phyloP scores from a whole-genome alignment of 1,139 yeast genomes.

The Zygotorulaspora mrakii region DNA sequence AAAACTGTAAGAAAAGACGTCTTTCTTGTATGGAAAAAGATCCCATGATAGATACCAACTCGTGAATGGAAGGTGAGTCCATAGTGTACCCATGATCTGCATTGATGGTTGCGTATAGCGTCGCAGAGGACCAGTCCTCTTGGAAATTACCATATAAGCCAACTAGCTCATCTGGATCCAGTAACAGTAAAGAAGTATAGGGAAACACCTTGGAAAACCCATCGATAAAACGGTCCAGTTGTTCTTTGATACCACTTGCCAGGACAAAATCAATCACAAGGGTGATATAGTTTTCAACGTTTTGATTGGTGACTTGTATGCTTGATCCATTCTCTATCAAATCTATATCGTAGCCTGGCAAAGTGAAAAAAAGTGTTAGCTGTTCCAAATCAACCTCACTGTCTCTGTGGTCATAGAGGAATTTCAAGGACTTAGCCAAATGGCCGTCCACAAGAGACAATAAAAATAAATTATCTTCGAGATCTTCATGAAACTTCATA shows the following conservation, averaged over 20 bases:
- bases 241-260: slow-evolving; percentile 60
- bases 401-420: slow-evolving; percentile 46
- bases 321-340: slow-evolving; percentile 55
- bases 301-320: slow-evolving; percentile 47
- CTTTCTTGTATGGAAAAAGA: slow-evolving; percentile 53
- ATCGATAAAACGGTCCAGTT: slow-evolving; percentile 63
- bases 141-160: slow-evolving; percentile 68
- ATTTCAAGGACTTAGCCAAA: slow-evolving; percentile 58
- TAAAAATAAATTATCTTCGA: slow-evolving; percentile 41
- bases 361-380: slow-evolving; percentile 58
- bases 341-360: slow-evolving; percentile 74
- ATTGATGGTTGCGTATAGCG: slow-evolving; percentile 57
- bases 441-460: slow-evolving; percentile 55
- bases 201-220: slow-evolving; percentile 90
- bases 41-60: slow-evolving; percentile 57
- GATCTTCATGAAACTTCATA: slow-evolving; percentile 8
- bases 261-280: slow-evolving; percentile 59
- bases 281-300: slow-evolving; percentile 56
- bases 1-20: slow-evolving; percentile 74
- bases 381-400: slow-evolving; percentile 38
- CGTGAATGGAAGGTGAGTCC: slow-evolving; percentile 62
- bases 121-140: slow-evolving; percentile 81
- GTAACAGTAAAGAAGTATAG: slow-evolving; percentile 62
- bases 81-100: slow-evolving; percentile 90
- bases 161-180: slow-evolving; percentile 69